Evolutionary conservation across 2,329 filamentous ascomycete genomes (phyloP), one percentile per base, ranked within the genome.

Genomic region (Clonostachys chloroleuca): DNA sequence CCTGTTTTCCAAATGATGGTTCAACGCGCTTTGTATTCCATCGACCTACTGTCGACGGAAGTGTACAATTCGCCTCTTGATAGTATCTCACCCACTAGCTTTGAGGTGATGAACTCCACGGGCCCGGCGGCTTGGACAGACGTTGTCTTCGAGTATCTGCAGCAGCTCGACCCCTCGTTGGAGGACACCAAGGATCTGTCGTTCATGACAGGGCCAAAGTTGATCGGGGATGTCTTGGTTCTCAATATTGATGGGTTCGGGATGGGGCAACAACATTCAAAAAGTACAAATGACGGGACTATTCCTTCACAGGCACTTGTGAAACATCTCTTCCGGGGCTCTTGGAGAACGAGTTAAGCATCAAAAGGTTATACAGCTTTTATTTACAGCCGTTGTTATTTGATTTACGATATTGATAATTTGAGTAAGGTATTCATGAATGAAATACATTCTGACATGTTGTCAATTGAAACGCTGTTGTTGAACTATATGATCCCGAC

Each of bases 121-220:
- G 62, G 62, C 1, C 62, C 62, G 1, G 56, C 58, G n/a, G 57
- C 61, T 3, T 65, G 56, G 52, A 62, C 61, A 12, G 62, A 62
- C 16, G 55, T 61, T 13, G 56, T 65, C 35, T 58, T 60, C 10
- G 51, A 56, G 34, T 52, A 61, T 43, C 45, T 65, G 41, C 55
- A 53, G 42, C 40, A 48, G 44, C 47, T 49, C 40, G 52, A 61
- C 30, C 50, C 53, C 5, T 46, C 45, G 24, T 40, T 59, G 17
- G 54, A 30, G 13, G 30, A 40, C 16, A 49, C 45, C 12, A 35
- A 40, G 10, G 35, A 39, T 12, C 17, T 52, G 1, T 53, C 52
- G 9, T 51, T 47, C 34, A 50, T 53, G 52, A 20, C 34, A 9
- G 46, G 48, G 16, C 47, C 51, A 14, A 49, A 33, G 24, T 33